These are phyloP conservation scores for Termitomyces bulborhizus DNA, from an alignment of 768 basidiomycete species.

Conservation along the genomic window DNA sequence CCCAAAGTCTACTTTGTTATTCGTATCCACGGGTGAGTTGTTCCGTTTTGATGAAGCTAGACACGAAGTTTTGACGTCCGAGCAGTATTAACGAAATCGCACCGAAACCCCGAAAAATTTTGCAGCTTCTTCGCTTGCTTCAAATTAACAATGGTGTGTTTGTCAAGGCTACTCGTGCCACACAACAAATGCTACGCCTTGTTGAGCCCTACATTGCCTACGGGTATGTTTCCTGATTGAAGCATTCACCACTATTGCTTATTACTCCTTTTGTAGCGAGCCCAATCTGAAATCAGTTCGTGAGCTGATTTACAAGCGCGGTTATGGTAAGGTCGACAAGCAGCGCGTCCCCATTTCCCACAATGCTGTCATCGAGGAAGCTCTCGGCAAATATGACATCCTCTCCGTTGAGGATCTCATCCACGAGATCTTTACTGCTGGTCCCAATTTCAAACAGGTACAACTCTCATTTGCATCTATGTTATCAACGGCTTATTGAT, in stretches of 20 bases:
- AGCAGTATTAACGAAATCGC: constrained; percentile 98
- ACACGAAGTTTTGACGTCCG: not conserved
- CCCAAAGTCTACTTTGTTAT: constrained; percentile 97
- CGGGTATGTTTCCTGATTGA: constrained; percentile 48
- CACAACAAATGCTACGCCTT: constrained; percentile 95
- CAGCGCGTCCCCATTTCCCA: constrained; percentile 94
- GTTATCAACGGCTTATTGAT: constrained; percentile 5
- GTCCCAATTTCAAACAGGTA: constrained; percentile 99
- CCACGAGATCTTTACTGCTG: constrained; percentile 91
- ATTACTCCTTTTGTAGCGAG: constrained; percentile 48
- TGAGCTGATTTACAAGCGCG: constrained; percentile 98
- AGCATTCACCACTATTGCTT: not conserved
- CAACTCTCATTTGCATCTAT: constrained; percentile 17
- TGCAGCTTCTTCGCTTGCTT: constrained; percentile 95
- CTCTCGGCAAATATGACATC: constrained; percentile 91
- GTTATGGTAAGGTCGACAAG: constrained; percentile 97
- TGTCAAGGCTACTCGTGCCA: constrained; percentile 94
- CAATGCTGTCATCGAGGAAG: constrained; percentile 88
- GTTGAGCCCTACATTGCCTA: constrained; percentile 98
- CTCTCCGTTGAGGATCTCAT: constrained; percentile 96
- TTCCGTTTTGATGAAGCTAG: not conserved
- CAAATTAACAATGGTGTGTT: constrained; percentile 99
- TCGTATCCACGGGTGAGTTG: constrained; percentile 88
- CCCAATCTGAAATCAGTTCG: constrained; percentile 96
- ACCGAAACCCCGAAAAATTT: constrained; percentile 98